These are phyloP conservation scores for Triangularia verruculosa DNA, from an alignment of 2,329 filamentous ascomycete genomes.

Conservation along the genomic window DNA sequence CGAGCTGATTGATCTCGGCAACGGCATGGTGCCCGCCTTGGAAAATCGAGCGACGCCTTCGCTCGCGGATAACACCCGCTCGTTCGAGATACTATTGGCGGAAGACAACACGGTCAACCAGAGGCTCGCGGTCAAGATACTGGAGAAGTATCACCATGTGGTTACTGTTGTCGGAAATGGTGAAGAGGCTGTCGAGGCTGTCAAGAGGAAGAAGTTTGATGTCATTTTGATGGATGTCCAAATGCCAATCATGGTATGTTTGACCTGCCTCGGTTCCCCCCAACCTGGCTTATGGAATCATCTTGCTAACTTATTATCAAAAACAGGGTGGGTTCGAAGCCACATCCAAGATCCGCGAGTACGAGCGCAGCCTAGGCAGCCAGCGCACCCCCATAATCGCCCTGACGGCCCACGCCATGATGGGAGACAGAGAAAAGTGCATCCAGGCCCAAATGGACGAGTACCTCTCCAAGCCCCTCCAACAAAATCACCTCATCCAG, in stretches of 20 bases:
- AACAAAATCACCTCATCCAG: constrained; percentile 96
- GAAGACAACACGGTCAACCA: constrained; percentile 99
- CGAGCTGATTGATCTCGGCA: constrained; percentile 87
- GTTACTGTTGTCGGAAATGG: constrained; percentile 95
- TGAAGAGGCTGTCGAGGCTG: constrained; percentile 85
- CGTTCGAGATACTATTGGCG: constrained; percentile 90
- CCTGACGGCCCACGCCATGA: constrained; percentile 95
- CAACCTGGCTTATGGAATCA: background rate
- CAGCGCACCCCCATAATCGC: constrained; percentile 93
- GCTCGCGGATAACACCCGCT: constrained; percentile 89
- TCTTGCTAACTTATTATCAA: constrained; percentile 38
- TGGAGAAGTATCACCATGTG: constrained; percentile 93
- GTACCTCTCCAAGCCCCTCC: constrained; percentile 92
- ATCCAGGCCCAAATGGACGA: constrained; percentile 99
- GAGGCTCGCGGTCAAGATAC: constrained; percentile 89
- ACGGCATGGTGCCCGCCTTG: constrained; percentile 91
- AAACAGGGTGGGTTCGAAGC: constrained; percentile 87
- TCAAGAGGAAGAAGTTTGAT: constrained; percentile 90
- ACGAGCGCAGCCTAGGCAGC: constrained; percentile 76
- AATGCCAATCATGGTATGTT: constrained; percentile 94
- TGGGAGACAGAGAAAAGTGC: constrained; percentile 96
- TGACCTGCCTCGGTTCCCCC: constrained; percentile 1
- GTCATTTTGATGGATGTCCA: constrained; percentile 99
- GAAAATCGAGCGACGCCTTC: constrained; percentile 91
- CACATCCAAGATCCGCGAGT: constrained; percentile 93